These are phyloP conservation scores for Coemansia sp. DNA, from an alignment of 192 early-diverging fungal genomes.

Conservation along the genomic window DNA sequence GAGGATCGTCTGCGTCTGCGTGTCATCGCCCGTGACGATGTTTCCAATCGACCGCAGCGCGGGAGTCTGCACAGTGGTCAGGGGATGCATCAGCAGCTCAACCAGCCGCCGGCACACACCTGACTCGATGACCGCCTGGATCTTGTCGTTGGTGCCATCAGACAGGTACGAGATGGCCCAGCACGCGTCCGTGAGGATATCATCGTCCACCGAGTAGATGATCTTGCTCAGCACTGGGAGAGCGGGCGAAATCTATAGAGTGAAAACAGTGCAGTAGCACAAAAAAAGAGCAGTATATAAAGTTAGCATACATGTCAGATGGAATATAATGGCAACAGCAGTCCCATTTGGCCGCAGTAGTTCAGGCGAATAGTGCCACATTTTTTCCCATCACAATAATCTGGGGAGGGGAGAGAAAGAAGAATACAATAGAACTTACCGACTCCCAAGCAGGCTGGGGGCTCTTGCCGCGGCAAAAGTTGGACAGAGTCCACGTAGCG, in stretches of 20 bases:
- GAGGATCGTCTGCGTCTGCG: constrained; percentile 95
- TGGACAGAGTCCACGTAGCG: constrained; percentile 98
- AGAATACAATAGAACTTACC: constrained; percentile 57
- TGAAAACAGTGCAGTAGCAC: constrained; percentile 5
- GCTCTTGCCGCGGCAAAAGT: constrained; percentile 98
- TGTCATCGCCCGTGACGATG: constrained; percentile 98
- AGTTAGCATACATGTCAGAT: background rate
- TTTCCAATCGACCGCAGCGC: constrained; percentile 97
- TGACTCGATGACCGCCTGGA: constrained; percentile 96
- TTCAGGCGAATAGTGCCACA: constrained; percentile 12
- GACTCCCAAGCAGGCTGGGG: constrained; percentile 88
- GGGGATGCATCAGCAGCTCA: constrained; percentile 88
- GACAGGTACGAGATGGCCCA: constrained; percentile 99
- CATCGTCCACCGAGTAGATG: constrained; percentile 89
- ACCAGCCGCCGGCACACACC: constrained; percentile 93
- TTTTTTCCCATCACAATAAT: background rate
- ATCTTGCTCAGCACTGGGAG: constrained; percentile 90
- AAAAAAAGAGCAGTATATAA: constrained; percentile 4
- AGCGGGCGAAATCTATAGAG: constrained; percentile 76
- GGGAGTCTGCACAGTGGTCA: constrained; percentile 92
- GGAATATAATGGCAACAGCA: constrained; percentile 13
- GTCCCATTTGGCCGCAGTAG: constrained; percentile 9
- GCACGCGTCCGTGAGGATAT: constrained; percentile 97
- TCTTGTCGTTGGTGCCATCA: constrained; percentile 96
- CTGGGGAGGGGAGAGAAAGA: constrained; percentile 4